Base-by-base conservation (phyloP, 116 monocot species). In the Phalaenopsis hybrid region DNA sequence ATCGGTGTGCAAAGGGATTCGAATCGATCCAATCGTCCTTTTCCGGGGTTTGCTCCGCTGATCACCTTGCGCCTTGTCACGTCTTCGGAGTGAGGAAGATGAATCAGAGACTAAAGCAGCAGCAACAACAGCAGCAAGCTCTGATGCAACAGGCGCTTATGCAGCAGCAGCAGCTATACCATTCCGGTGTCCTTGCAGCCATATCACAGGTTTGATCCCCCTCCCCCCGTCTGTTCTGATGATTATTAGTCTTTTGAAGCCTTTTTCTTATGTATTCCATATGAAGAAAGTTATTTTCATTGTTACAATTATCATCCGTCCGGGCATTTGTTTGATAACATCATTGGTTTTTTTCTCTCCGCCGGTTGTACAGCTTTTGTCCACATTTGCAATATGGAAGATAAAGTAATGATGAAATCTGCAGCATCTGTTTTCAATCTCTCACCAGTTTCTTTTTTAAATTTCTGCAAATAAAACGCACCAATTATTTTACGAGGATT, bases 141-240 rank as follows among this genome's bases (percentile, higher is more conserved):
- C 76, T 92, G 61, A 88, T 92, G 86, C 90, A 92, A 83, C 92
- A 92, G 84, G 83, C 81, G 31, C 74, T 88, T 86, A 83, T 89
- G 13, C 83, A 83, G 70, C 89, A 92, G 85, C 92, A 92, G 80
- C 91, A 91, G 85, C 81, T 91, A 0, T 92, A 90, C 67, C 88
- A 92, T 31, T 86, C 89, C 0, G 85, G 89, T 37, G 86, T 87
- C 0, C 75, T 92, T 8, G 87, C 86, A 1, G 81, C 92, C 77
- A 92, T 92, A 79, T 81, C 88, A 41, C 90, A 89, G 92, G 92
- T 90, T 61, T 52, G 13, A 50, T 61, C 80, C 52, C 41, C 34
- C 34, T 5, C 50, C 18, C 7, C 43, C 28, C 28, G 28, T 28
- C 28, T 28, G 28, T 28, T 28, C 28, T 28, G 28, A 28, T 28